phyloP scores from a whole-genome alignment of 768 basidiomycete species.

The Tylopilus felleus region DNA sequence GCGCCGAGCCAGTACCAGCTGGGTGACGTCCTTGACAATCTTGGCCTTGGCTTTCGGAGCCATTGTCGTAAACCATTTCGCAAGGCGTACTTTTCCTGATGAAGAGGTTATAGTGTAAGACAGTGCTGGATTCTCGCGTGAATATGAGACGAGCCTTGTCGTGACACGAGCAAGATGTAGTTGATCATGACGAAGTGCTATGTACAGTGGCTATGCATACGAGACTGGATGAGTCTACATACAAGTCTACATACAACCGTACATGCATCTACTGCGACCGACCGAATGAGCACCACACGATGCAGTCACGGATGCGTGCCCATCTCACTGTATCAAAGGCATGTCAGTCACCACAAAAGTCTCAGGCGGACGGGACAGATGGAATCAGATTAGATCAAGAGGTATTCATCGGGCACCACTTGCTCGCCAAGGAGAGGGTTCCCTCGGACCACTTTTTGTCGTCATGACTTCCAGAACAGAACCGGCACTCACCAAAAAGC shows the following conservation, averaged over 20 bases:
- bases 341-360: constrained; percentile 12
- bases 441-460: constrained; percentile 72
- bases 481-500: constrained; percentile 16
- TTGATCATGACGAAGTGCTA: constrained; percentile 65
- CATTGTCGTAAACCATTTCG: constrained; percentile 94
- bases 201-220: constrained; percentile 31
- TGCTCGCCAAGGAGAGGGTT: constrained; percentile 43
- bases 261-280: not conserved
- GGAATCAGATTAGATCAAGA: constrained; percentile 94
- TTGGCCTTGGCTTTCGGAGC: constrained; percentile 78
- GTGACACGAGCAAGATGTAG: constrained; percentile 90
- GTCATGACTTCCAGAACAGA: constrained; percentile 47
- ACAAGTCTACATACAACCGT: not conserved
- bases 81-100: constrained; percentile 85
- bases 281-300: no score
- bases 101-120: constrained; percentile 12
- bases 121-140: not conserved
- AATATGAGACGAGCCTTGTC: constrained; percentile 63
- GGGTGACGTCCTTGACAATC: constrained; percentile 94
- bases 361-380: not conserved
- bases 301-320: no score
- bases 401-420: constrained; percentile 54
- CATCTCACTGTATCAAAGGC: not conserved
- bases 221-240: not conserved
- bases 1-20: constrained; percentile 82